Base-by-base conservation (phyloP, 345 rosid species). In the Kandelia obovata region DNA sequence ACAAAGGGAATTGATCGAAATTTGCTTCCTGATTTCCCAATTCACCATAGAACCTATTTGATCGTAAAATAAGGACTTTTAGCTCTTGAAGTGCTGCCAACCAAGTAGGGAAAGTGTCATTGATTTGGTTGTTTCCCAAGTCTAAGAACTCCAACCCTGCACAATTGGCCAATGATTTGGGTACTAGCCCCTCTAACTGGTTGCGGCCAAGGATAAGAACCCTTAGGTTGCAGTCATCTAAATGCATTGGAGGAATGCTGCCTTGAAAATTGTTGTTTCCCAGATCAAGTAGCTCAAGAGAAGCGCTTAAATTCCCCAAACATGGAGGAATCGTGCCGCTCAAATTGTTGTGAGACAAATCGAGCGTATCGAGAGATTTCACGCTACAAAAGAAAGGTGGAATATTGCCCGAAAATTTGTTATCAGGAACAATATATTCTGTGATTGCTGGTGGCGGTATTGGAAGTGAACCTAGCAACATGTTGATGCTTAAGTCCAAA, bases 261-360 rank as follows among this genome's bases (percentile, higher is more conserved):
- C 76, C 80, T 6, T 65, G 69, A 25, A 78, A 73, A 21, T 59
- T 73, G 32, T 82, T 82, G 35, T 60, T 70, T 4, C 8, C 56
- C 1, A 80, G 73, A 49, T 72, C 30, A 32, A 8, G 65, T 16
- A 0, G 20, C 32, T 7, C 25, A 5, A 73, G 56, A 30, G 8
- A 17, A 1, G 25, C 34, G 61, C 58, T 59, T 1, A 70, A 46
- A 5, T 61, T 67, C 21, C 46, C 21, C 9, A 76, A 61, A 66
- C 81, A 82, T 21, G 1, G 32, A 2, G 83, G 79, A 57, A 82
- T 31, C 20, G 31, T 46, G 21, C 81, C 79, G 11, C 4, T 71
- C 46, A 82, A 69, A 57, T 79, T 74, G 67, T 77, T 82, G 64
- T 69, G 21, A 1, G 80, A 73, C 51, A 77, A 7, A 47, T 51